Evolutionary conservation across 768 basidiomycete species (phyloP), one percentile per base, ranked within the genome.

Genomic region (Boletus sp.): DNA sequence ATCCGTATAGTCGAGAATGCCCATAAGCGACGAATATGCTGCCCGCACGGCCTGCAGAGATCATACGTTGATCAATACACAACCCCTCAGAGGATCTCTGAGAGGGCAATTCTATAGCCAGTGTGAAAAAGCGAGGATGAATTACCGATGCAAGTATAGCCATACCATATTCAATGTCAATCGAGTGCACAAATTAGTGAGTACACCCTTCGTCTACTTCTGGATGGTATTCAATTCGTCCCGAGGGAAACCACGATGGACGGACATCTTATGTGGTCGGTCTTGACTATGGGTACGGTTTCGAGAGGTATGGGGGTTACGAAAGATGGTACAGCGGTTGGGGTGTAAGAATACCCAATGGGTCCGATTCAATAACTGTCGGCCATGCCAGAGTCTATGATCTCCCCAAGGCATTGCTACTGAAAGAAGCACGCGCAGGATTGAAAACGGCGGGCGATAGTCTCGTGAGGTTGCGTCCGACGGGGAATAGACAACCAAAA

Each of bases 101-200:
- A 34, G 38, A 0, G 32, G 51, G 0, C 0, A 7, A 21, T 54
- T 60, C 34, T 45, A 44, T 25, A 60, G 55, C 19, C 46, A 34
- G 4, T 63, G 62, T 33, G 41, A 59, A 37, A 34, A 32, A n/a
- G 42, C 19, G 11, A 54, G 51, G 41, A 14, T 30, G 40, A 2
- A 8, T 30, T 9, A 34, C 30, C 0, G n/a, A 21, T 63, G 62
- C 61, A 63, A 52, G 46, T 59, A 54, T 40, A 63, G 57, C n/a
- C 61, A 59, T 46, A 60, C 55, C 23, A 59, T 59, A 34, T 63
- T 63, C 54, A 63, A 63, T 17, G 25, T 45, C 37, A 45, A 56
- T 25, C 62, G 61, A 5, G 62, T 56, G 21, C 41, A 50, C 35
- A 48, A 42, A 21, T 32, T 59, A 25, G 62, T 63, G 43, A 50